Conservation (phyloP, 768 basidiomycete species). For the Wakefieldia striispora region DNA sequence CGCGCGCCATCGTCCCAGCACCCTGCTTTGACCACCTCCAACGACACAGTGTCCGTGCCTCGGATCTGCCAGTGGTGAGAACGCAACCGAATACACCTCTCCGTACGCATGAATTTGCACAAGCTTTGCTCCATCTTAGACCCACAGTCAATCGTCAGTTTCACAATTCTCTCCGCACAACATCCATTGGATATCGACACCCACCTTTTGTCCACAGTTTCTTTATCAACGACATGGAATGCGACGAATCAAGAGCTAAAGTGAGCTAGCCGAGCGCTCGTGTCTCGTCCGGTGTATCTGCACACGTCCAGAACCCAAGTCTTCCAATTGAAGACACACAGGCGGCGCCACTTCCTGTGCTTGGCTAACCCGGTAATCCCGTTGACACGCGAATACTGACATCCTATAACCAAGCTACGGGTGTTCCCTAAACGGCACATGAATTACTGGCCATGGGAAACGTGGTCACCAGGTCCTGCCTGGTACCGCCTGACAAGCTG, state of each 20-base stretch:
- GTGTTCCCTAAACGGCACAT: no score
- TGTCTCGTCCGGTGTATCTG: not conserved
- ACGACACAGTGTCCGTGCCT: not conserved
- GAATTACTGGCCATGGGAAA: no score
- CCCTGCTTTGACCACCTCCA: constrained; percentile 1
- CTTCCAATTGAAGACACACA: not conserved
- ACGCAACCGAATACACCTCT: constrained; percentile 2
- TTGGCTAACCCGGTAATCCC: not conserved
- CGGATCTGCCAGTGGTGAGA: not conserved
- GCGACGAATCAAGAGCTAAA: not conserved
- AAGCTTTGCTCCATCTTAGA: not conserved
- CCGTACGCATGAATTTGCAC: constrained; percentile 4
- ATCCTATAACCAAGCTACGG: no score
- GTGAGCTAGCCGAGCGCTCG: not conserved
- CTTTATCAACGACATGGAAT: not conserved
- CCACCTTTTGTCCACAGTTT: constrained; percentile 1
- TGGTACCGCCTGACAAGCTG: no score
- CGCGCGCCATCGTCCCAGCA: constrained; percentile 4
- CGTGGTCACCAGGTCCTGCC: no score
- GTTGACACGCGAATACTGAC: no score
- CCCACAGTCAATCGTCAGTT: not conserved
- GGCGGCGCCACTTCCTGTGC: not conserved
- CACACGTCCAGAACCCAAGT: not conserved
- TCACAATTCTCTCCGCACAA: not conserved
- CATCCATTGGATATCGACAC: not conserved